A percentile compares a stretch with the other conserved stretches of the same genome.
These are phyloP conservation scores for Podospora fimiseda DNA, from an alignment of 495 filamentous ascomycete genomes.

Conservation along the genomic window DNA sequence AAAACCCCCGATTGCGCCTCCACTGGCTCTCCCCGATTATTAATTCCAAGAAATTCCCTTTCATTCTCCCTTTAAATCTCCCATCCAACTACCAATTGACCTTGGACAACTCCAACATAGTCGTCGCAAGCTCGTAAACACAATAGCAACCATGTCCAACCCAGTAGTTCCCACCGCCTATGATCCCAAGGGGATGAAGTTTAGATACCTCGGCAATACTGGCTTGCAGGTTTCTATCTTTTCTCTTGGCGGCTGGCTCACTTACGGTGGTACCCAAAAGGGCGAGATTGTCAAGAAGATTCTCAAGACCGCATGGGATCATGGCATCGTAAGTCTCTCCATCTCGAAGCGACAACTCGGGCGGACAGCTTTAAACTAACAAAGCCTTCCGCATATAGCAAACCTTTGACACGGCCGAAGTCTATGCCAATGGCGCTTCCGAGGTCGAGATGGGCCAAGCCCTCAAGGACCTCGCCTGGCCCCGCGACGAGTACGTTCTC, in stretches of 20 bases:
- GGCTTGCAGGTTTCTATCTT: conserved; percentile 65
- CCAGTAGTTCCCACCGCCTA: conserved; percentile 34
- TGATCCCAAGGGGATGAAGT: conserved; percentile 56
- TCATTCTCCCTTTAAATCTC: neutral
- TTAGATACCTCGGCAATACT: conserved; percentile 60
- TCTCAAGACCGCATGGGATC: conserved; percentile 45
- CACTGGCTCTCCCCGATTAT: neutral
- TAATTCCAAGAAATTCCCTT: neutral
- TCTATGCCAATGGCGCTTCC: conserved; percentile 59
- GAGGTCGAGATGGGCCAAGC: conserved; percentile 71
- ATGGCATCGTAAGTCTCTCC: conserved; percentile 45
- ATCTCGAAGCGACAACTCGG: too few species aligned
- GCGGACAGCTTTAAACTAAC: too few species aligned
- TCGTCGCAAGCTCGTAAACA: neutral
- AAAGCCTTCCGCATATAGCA: conserved; percentile 16
- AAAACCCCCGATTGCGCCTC: neutral
- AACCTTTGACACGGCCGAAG: conserved; percentile 59
- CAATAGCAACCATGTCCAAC: conserved; percentile 12
- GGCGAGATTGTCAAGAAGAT: conserved; percentile 38
- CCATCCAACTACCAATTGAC: neutral
- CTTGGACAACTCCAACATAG: too few species aligned
- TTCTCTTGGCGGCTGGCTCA: conserved; percentile 57
- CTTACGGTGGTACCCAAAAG: conserved; percentile 39
- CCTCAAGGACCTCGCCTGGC: conserved; percentile 62
- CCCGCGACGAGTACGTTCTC: conserved; percentile 74